Evolutionary conservation across 768 basidiomycete species (phyloP), one percentile per base, ranked within the genome.

Genomic region (Boletus tomentosulus): DNA sequence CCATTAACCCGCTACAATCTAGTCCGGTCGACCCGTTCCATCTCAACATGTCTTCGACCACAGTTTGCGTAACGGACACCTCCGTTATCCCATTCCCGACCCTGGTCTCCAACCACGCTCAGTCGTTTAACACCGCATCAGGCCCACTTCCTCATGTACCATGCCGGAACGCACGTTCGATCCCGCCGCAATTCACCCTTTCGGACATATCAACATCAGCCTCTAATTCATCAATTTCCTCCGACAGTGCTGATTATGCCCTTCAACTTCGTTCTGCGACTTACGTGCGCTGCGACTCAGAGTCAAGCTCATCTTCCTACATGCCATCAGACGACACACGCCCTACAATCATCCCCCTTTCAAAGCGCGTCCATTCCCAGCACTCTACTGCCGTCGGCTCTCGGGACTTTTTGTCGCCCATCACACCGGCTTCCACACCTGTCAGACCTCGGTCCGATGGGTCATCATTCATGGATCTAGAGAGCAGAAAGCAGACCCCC

Each of bases 61-160:
- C 66, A 56, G 30, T 58, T 46, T 56, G 66, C 63, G 46, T 58
- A 41, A 60, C 62, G 50, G 60, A 65, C 54, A 62, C 54, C 22
- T 61, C 63, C 61, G 62, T 57, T 48, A 62, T 64, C 54, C 64
- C 61, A 56, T 69, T 58, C 57, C 71, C 61, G 39, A 61, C 38
- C 24, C 52, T 66, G 49, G 63, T 28, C 46, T 61, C 57, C 41
- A 48, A 53, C 55, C 63, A 66, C 51, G 62, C 63, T 45, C 71
- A 71, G 45, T 65, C 71, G 54, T 71, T 81, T 39, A 87, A 84
- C 67, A 68, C 75, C 30, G 83, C 86, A 31, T 77, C 80, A 3
- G 72, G 73, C 8, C 78, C 85, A 51, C 78, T 87, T n/a, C 85
- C 86, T 15, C 73, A 79, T 48, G 75, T 87, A 49, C 84, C 87